Percentiles rank a stretch among this genome's conserved stretches.
phyloP scores from a whole-genome alignment of 208 protist genomes.

The Wallacemonas sp. region DNA sequence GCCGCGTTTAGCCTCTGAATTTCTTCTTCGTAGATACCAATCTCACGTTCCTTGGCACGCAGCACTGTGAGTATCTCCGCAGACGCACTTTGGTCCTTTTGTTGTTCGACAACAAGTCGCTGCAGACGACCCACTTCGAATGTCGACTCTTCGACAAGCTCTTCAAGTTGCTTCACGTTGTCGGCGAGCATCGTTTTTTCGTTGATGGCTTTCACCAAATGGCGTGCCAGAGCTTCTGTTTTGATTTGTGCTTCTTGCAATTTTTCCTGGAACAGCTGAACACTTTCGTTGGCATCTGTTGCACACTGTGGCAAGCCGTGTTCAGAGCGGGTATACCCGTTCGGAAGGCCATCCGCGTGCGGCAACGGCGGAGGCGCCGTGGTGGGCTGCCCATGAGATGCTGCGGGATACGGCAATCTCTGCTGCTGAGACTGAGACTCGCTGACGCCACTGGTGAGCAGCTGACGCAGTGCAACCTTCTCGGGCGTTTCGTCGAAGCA shows the following conservation, averaged over 20 bases:
- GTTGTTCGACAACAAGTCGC: slow-evolving; percentile 42
- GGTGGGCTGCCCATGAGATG: no score
- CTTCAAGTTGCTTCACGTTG: slow-evolving; percentile 58
- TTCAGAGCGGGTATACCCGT: not conserved
- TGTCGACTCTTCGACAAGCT: slow-evolving; percentile 55
- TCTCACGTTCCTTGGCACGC: slow-evolving; percentile 73
- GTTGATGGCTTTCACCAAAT: slow-evolving; percentile 72
- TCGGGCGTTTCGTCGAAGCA: slow-evolving; percentile 46
- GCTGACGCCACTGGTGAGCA: slow-evolving; percentile 11
- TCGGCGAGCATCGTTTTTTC: slow-evolving; percentile 64
- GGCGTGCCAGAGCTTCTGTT: slow-evolving; percentile 72
- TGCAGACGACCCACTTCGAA: slow-evolving; percentile 62
- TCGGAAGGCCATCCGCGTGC: not conserved
- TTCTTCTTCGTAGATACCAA: slow-evolving; percentile 77
- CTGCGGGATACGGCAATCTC: not conserved
- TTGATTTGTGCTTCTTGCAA: slow-evolving; percentile 56
- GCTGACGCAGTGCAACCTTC: slow-evolving; percentile 34
- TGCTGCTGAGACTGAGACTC: not conserved
- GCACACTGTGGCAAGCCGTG: no score
- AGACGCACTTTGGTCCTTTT: slow-evolving; percentile 17
- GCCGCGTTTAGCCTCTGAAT: slow-evolving; percentile 59
- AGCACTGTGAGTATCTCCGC: slow-evolving; percentile 38
- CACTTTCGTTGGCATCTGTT: no score
- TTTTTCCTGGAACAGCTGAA: slow-evolving; percentile 39
- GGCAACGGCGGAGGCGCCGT: not conserved